phyloP scores from a whole-genome alignment of 2,329 filamentous ascomycete species.

The Claviceps maximensis region DNA sequence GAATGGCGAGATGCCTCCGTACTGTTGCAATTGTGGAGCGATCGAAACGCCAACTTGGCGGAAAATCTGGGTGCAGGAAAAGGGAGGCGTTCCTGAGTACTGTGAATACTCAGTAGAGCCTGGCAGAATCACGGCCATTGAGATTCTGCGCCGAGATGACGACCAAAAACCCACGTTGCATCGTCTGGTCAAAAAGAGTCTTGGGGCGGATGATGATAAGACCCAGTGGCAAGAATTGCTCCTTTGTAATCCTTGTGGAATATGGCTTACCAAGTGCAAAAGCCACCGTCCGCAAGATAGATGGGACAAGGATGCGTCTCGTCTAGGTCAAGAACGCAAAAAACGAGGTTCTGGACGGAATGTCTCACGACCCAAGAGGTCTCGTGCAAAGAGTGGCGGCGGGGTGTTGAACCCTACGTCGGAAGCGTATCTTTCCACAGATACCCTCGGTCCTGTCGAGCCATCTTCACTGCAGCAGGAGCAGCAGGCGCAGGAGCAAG shows the following conservation, averaged over 20 bases:
- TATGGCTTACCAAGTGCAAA: constrained; percentile 87
- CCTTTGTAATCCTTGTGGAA: constrained; percentile 89
- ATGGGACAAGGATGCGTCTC: constrained; percentile 57
- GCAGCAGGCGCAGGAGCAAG: constrained; percentile 4
- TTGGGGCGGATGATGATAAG: constrained; percentile 50
- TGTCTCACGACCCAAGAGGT: constrained; percentile 32
- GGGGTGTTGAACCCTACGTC: constrained; percentile 33
- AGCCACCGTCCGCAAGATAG: constrained; percentile 68
- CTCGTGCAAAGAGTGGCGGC: constrained; percentile 33
- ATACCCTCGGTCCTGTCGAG: constrained; percentile 36
- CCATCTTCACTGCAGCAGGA: constrained; percentile 19
- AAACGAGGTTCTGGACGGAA: constrained; percentile 31
- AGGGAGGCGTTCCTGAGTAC: constrained; percentile 54
- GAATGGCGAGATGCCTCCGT: constrained; percentile 76
- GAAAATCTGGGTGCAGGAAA: constrained; percentile 73
- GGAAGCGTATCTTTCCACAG: constrained; percentile 40
- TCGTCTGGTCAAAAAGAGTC: constrained; percentile 64
- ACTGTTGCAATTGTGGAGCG: constrained; percentile 83
- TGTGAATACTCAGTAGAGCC: constrained; percentile 61
- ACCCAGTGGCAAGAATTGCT: constrained; percentile 56
- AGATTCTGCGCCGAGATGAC: constrained; percentile 48
- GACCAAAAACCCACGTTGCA: constrained; percentile 52
- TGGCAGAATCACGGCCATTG: constrained; percentile 61
- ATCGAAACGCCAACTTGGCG: constrained; percentile 96
- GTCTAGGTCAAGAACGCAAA: constrained; percentile 37